These are phyloP conservation scores for Colletotrichum ledebouriae DNA, from an alignment of 2,329 filamentous ascomycete genomes.

Conservation along the genomic window DNA sequence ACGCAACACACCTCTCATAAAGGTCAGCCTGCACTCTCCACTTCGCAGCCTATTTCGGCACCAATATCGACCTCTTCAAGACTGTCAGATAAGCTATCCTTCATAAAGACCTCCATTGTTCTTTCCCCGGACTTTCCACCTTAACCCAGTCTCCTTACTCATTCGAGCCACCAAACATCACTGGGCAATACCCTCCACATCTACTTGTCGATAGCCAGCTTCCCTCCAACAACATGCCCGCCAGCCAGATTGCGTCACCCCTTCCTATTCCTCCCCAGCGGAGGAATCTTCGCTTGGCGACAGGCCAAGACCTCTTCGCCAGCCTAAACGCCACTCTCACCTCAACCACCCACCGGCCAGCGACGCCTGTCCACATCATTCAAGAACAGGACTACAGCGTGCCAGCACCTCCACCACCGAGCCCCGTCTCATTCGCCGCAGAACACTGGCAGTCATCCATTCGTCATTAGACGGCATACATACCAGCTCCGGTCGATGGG, in stretches of 20 bases:
- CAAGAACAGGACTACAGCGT: slow-evolving; percentile 72
- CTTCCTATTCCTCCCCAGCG: slow-evolving; percentile 62
- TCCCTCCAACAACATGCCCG: slow-evolving; percentile 55
- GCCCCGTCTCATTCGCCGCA: slow-evolving; percentile 71
- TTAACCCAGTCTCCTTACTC: slow-evolving; percentile 13
- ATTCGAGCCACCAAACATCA: not conserved
- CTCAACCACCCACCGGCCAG: slow-evolving; percentile 58
- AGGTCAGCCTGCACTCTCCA: slow-evolving; percentile 13
- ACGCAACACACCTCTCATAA: slow-evolving; percentile 15
- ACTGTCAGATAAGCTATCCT: slow-evolving; percentile 15
- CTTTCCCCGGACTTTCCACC: slow-evolving; percentile 18
- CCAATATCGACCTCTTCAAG: slow-evolving; percentile 14
- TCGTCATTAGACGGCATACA: slow-evolving; percentile 45
- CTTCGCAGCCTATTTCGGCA: slow-evolving; percentile 21
- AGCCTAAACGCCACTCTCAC: slow-evolving; percentile 66
- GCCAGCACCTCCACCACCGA: slow-evolving; percentile 75
- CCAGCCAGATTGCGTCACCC: slow-evolving; percentile 59
- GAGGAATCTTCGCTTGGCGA: slow-evolving; percentile 60
- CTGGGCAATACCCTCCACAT: slow-evolving; percentile 8
- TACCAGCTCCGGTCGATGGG: not conserved
- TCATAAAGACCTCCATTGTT: slow-evolving; percentile 6
- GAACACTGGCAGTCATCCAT: slow-evolving; percentile 66
- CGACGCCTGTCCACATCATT: slow-evolving; percentile 64
- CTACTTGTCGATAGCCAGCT: not conserved
- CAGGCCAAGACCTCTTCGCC: slow-evolving; percentile 65